A percentile compares a stretch with the other conserved stretches of the same genome.
These are phyloP conservation scores for Alternaria sp. DNA, from an alignment of 2,329 filamentous ascomycete genomes.

Conservation along the genomic window DNA sequence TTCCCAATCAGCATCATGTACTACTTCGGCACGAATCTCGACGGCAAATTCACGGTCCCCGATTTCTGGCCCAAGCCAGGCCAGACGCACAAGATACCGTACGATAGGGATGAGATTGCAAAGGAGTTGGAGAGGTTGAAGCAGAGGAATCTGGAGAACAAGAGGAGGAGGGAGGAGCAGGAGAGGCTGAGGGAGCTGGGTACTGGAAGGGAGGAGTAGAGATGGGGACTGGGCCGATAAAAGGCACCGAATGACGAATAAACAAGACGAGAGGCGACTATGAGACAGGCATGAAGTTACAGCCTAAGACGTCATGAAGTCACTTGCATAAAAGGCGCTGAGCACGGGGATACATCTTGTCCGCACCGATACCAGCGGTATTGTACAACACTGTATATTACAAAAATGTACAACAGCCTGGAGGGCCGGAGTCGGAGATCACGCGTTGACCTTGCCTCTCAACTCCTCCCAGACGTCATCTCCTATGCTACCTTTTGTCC, in stretches of 20 bases:
- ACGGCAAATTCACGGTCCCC: slow-evolving; percentile 80
- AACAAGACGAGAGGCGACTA: background rate
- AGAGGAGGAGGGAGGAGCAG: slow-evolving; percentile 57
- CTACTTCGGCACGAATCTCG: slow-evolving; percentile 99
- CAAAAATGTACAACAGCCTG: slow-evolving; percentile 1
- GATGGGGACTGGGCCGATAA: background rate
- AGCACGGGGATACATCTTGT: slow-evolving; percentile 25
- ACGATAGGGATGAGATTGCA: slow-evolving; percentile 82
- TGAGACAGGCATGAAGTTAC: background rate
- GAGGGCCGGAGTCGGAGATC: slow-evolving; percentile 14
- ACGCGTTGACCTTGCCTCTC: slow-evolving; percentile 47
- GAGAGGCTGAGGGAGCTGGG: slow-evolving; percentile 38
- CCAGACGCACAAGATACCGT: slow-evolving; percentile 78
- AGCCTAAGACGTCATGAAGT: background rate
- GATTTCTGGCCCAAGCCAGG: slow-evolving; percentile 92
- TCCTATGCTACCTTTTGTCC: slow-evolving; percentile 51
- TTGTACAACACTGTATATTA: slow-evolving; percentile 20
- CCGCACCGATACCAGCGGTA: slow-evolving; percentile 39
- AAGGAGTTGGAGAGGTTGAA: slow-evolving; percentile 79
- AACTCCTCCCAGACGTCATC: slow-evolving; percentile 52
- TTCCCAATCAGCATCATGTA: slow-evolving; percentile 99
- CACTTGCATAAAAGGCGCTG: slow-evolving; percentile 30
- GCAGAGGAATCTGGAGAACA: slow-evolving; percentile 56
- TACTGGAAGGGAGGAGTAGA: slow-evolving; percentile 24
- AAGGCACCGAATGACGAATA: background rate